Conservation (phyloP, 306 rosid species). For the Luffa aegyptiaca region DNA sequence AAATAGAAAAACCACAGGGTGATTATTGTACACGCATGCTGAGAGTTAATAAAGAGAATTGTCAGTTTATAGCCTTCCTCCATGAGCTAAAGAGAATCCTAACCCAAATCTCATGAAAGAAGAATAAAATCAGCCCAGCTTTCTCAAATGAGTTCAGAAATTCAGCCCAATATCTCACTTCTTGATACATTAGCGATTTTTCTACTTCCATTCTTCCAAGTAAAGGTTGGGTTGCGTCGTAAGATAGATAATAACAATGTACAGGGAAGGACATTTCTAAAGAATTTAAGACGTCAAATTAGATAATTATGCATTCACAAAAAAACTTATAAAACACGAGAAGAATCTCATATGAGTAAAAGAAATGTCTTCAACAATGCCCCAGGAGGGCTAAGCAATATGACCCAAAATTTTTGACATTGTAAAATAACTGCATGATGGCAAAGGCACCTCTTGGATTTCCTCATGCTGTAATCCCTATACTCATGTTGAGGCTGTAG, state of each 20-base stretch:
- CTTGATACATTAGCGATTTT: neutral
- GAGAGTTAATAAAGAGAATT: too few relatives aligned
- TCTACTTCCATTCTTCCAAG: neutral
- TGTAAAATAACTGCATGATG: neutral
- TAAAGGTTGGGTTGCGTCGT: neutral
- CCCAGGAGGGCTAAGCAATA: neutral
- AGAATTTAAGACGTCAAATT: neutral
- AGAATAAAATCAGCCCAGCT: neutral
- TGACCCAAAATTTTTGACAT: neutral
- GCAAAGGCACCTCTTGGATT: neutral
- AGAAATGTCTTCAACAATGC: neutral
- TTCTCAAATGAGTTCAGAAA: neutral
- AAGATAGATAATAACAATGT: neutral
- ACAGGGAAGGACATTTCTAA: neutral
- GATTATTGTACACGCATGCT: too few relatives aligned
- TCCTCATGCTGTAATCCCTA: neutral
- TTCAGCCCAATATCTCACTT: neutral
- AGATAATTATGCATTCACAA: neutral
- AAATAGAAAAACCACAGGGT: too few relatives aligned
- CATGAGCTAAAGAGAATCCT: too few relatives aligned
- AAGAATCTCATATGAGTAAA: neutral
- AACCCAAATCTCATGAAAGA: too few relatives aligned
- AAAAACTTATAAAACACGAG: neutral
- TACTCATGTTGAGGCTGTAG: conserved; percentile 2
- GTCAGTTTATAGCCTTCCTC: too few relatives aligned